Evolutionary conservation across 306 rosid genomes (phyloP).

Genomic region (Cucurbita ficifolia): DNA sequence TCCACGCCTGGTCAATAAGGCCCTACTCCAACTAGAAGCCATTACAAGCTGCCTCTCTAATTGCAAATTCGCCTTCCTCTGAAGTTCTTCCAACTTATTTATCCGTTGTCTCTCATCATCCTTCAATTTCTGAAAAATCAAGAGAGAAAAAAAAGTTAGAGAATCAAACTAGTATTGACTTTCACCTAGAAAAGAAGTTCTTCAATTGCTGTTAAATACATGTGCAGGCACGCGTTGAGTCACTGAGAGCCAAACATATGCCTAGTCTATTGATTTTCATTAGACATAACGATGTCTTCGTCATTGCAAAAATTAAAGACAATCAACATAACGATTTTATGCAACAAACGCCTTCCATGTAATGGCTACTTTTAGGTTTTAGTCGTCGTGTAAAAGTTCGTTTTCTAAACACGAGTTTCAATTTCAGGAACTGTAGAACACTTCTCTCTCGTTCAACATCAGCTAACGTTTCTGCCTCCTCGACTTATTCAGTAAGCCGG

Average conservation of each 20-base stretch:
- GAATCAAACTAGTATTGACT: neutral
- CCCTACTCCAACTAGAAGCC: conserved; percentile 88
- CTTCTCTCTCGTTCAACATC: neutral
- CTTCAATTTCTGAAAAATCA: conserved; percentile 51
- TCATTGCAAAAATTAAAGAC: neutral
- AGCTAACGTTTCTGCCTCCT: neutral
- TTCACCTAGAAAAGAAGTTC: neutral
- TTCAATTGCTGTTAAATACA: neutral
- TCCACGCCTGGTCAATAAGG: conserved; percentile 57
- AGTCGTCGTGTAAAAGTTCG: neutral
- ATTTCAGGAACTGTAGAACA: neutral
- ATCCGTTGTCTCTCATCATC: conserved; percentile 59
- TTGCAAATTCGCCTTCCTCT: conserved; percentile 65
- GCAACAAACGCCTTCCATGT: neutral
- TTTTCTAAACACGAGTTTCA: neutral
- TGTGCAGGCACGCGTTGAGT: neutral
- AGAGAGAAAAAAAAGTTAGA: neutral
- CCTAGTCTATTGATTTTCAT: neutral
- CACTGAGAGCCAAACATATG: neutral
- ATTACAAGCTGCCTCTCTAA: conserved; percentile 92
- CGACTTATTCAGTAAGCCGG: neutral
- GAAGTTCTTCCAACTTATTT: conserved; percentile 62
- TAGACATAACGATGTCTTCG: neutral
- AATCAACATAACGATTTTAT: neutral
- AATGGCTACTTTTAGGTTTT: neutral